These are phyloP conservation scores for Bruguiera parviflora DNA, from an alignment of 345 rosid genomes.

Conservation along the genomic window DNA sequence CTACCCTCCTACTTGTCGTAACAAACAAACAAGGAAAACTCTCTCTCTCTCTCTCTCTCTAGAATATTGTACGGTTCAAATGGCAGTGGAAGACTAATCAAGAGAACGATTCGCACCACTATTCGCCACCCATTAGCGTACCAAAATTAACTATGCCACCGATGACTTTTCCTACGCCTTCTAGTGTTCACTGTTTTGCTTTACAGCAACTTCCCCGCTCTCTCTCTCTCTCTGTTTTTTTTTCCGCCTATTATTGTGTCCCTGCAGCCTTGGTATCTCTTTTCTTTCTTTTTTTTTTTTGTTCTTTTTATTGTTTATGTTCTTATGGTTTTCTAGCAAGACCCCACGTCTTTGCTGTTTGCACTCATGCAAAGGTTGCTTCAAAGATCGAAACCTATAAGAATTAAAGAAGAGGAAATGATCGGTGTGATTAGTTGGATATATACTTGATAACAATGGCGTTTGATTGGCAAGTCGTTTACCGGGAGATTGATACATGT, in stretches of 20 bases:
- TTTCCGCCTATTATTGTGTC: conserved; percentile 8
- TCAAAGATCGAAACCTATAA: background rate
- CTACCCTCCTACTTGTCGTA: conserved; percentile 21
- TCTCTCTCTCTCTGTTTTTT: background rate
- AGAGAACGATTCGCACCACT: conserved; percentile 49
- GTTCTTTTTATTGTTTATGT: background rate
- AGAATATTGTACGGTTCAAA: conserved; percentile 11
- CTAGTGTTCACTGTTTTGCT: conserved; percentile 3
- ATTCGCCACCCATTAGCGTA: conserved; percentile 46
- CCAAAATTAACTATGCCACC: conserved; percentile 39
- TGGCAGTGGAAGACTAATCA: conserved; percentile 50
- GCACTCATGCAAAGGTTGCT: conserved; percentile 23
- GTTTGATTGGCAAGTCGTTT: background rate
- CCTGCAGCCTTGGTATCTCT: conserved; percentile 1
- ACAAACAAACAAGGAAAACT: conserved; percentile 22
- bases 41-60: background rate
- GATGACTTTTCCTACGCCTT: conserved; percentile 7
- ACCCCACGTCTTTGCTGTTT: background rate
- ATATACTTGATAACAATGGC: background rate
- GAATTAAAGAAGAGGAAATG: background rate
- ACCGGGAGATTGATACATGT: conserved; percentile 4
- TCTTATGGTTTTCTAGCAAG: background rate
- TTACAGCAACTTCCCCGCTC: conserved; percentile 13
- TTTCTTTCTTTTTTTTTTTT: too few species aligned
- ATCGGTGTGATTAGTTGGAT: background rate